Conservation (phyloP, 2,329 filamentous ascomycete species). For the Aspergillus chevalieri region DNA sequence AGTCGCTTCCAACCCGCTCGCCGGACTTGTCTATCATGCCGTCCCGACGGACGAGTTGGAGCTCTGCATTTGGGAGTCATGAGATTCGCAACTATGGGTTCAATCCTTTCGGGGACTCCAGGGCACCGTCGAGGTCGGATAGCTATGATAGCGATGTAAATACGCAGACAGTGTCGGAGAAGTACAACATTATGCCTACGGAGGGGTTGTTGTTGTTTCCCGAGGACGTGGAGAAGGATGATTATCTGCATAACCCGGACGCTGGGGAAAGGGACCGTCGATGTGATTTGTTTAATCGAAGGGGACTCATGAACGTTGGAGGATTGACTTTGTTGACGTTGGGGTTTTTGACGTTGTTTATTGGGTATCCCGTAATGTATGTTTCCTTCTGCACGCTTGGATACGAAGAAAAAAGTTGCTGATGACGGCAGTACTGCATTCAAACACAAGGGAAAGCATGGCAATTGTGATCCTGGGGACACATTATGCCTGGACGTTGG, state of each 20-base stretch:
- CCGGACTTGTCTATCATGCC: conserved; percentile 48
- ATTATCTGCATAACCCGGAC: conserved; percentile 65
- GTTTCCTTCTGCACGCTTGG: conserved; percentile 19
- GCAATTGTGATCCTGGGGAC: conserved; percentile 31
- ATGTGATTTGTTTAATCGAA: conserved; percentile 59
- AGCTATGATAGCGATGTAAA: conserved; percentile 62
- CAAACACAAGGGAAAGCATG: conserved; percentile 31
- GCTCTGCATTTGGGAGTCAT: conserved; percentile 51
- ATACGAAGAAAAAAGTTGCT: conserved; percentile 1
- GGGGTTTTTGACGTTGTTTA: conserved; percentile 59
- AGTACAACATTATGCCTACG: conserved; percentile 66
- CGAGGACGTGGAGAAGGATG: conserved; percentile 68
- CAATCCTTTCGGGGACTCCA: conserved; percentile 57
- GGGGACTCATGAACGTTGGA: conserved; percentile 60
- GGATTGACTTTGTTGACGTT: conserved; percentile 55
- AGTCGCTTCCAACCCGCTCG: conserved; percentile 32
- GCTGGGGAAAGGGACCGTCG: conserved; percentile 56
- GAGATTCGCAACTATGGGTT: conserved; percentile 46
- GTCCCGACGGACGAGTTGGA: conserved; percentile 60
- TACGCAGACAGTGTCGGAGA: conserved; percentile 66
- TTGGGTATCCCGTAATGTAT: conserved; percentile 65
- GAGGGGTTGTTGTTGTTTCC: conserved; percentile 62
- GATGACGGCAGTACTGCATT: conserved; percentile 50
- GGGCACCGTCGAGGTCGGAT: conserved; percentile 53
- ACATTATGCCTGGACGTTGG: conserved; percentile 47